Conservation (phyloP, 495 filamentous ascomycete genomes). For the Aspergillus bridgeri region DNA sequence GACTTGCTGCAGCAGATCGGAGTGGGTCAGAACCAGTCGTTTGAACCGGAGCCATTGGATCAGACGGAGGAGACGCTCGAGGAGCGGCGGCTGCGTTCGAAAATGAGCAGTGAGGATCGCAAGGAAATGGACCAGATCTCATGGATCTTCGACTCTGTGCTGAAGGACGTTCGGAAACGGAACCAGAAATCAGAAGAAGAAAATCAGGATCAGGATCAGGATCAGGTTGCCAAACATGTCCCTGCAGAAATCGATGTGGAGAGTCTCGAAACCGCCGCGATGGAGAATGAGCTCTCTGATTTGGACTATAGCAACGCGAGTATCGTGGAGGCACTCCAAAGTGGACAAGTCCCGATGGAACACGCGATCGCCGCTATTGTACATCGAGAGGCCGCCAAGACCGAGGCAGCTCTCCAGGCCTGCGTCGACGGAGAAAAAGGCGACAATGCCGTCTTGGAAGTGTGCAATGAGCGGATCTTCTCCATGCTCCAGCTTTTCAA, state of each 20-base stretch:
- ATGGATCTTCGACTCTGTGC: slow-evolving; percentile 26
- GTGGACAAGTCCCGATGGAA: slow-evolving; percentile 17
- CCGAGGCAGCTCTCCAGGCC: slow-evolving; percentile 23
- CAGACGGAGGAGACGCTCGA: background rate
- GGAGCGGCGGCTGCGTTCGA: background rate
- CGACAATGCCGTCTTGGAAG: slow-evolving; percentile 67
- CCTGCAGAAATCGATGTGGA: background rate
- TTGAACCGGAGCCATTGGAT: slow-evolving; percentile 1
- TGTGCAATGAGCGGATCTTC: slow-evolving; percentile 69
- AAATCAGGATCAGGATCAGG: too few species aligned
- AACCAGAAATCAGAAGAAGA: too few species aligned
- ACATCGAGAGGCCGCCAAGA: slow-evolving; percentile 26
- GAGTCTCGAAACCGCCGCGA: background rate
- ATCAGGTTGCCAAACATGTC: background rate
- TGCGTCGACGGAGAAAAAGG: slow-evolving; percentile 44
- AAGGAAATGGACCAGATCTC: slow-evolving; percentile 28
- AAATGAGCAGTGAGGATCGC: slow-evolving; percentile 10
- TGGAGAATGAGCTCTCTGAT: background rate
- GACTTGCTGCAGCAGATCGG: slow-evolving; percentile 26
- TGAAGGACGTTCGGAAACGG: slow-evolving; percentile 19
- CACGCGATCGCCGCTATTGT: slow-evolving; percentile 28
- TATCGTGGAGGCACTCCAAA: slow-evolving; percentile 18
- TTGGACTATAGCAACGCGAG: slow-evolving; percentile 18
- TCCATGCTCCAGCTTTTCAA: slow-evolving; percentile 50
- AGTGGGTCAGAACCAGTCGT: slow-evolving; percentile 1